Evolutionary conservation across 2,329 filamentous ascomycete genomes (phyloP).

Genomic region (Macrophomina tecta): DNA sequence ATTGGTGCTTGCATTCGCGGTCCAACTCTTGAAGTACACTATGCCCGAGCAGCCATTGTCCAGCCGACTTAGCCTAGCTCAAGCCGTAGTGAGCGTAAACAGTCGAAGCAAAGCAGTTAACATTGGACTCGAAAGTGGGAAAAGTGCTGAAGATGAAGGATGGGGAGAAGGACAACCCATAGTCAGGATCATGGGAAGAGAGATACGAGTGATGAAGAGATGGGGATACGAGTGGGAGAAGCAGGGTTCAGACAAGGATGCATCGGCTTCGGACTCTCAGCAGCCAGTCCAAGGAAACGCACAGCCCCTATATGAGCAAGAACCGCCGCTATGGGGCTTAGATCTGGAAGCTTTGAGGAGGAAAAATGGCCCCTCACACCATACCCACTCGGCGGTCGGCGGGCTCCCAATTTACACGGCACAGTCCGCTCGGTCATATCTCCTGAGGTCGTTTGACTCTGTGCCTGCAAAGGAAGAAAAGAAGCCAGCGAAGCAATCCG

Average conservation of each 20-base stretch:
- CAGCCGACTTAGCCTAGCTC: slow-evolving; percentile 81
- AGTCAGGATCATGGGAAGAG: slow-evolving; percentile 73
- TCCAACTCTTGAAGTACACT: slow-evolving; percentile 75
- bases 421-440: slow-evolving; percentile 67
- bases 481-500: slow-evolving; percentile 55
- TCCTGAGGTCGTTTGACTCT: slow-evolving; percentile 61
- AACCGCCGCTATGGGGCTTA: slow-evolving; percentile 63
- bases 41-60: slow-evolving; percentile 86
- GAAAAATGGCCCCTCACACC: slow-evolving; percentile 44
- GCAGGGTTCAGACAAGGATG: slow-evolving; percentile 20
- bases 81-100: slow-evolving; percentile 83
- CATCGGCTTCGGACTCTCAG: slow-evolving; percentile 35
- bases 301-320: slow-evolving; percentile 36
- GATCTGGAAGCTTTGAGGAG: slow-evolving; percentile 63
- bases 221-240: slow-evolving; percentile 71
- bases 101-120: slow-evolving; percentile 77
- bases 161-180: slow-evolving; percentile 78
- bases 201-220: slow-evolving; percentile 76
- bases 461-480: slow-evolving; percentile 5
- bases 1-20: slow-evolving; percentile 79
- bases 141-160: slow-evolving; percentile 70
- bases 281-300: slow-evolving; percentile 30
- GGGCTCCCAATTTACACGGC: slow-evolving; percentile 76
- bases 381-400: slow-evolving; percentile 33
- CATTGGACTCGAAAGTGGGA: slow-evolving; percentile 72